These are phyloP conservation scores for Phytophthora sp. DNA, from an alignment of 352 stramenopile species.

Conservation along the genomic window DNA sequence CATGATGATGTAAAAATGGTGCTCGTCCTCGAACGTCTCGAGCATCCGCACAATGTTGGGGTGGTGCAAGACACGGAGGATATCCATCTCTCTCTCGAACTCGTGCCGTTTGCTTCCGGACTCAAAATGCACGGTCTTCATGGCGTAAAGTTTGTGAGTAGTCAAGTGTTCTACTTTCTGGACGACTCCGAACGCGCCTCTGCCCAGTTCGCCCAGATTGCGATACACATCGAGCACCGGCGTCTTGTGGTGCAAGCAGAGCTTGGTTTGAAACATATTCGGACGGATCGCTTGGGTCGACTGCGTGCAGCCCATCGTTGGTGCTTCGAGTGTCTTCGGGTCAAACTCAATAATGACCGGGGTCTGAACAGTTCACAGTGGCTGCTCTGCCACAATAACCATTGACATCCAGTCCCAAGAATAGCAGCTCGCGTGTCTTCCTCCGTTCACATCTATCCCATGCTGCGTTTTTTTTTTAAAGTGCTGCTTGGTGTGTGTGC, in stretches of 20 bases:
- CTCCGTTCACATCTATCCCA: too few relatives aligned
- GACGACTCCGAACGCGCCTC: conserved; percentile 76
- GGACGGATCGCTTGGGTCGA: conserved; percentile 56
- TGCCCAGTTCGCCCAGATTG: conserved; percentile 60
- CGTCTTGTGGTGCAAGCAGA: conserved; percentile 76
- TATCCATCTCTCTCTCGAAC: conserved; percentile 83
- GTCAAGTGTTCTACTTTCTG: conserved; percentile 76
- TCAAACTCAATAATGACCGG: too few relatives aligned
- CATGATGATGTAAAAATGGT: conserved; percentile 90
- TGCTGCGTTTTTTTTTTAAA: too few relatives aligned
- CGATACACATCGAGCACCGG: conserved; percentile 56
- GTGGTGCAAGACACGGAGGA: conserved; percentile 76
- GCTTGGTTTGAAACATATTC: conserved; percentile 82
- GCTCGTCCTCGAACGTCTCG: conserved; percentile 76
- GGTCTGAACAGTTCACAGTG: too few relatives aligned
- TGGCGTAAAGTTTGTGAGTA: conserved; percentile 72
- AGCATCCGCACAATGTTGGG: conserved; percentile 84
- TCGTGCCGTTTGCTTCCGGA: conserved; percentile 67
- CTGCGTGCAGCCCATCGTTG: conserved; percentile 70
- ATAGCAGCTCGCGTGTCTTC: too few relatives aligned
- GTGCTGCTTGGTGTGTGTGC: too few relatives aligned
- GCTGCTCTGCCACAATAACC: too few relatives aligned
- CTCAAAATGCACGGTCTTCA: conserved; percentile 81
- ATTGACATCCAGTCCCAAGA: too few relatives aligned
- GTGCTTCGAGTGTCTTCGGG: too few relatives aligned